Evolutionary conservation across 192 early-diverging fungal species (phyloP), one percentile per base, ranked within the genome.

Genomic region (Backusella luteola): DNA sequence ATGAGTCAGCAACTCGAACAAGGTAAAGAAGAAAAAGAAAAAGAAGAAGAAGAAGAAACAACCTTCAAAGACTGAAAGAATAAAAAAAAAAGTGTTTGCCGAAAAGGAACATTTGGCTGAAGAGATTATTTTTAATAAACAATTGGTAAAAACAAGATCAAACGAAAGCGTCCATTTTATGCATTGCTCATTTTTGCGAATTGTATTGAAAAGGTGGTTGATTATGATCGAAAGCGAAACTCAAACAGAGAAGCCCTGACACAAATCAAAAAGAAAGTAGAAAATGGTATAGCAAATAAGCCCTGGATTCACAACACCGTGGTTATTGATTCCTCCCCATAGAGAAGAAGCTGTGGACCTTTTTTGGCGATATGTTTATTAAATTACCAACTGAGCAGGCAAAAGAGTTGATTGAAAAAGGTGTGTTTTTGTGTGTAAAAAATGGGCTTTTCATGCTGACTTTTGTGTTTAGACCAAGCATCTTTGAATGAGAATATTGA

Each of bases 361-460:
- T 84, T 42, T 73, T 89, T 32, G 89, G 89, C 26, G 87, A 90
- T 41, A 82, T 90, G 82, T 90, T 90, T 76, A 73, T 90, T 26
- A 86, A 84, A 41, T 42, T 90, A 71, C 87, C 88, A 17, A 86
- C 83, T 17, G 46, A 82, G n/a, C 83, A 85, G 17, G 80, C 87
- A 9, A 79, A 84, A n/a, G 73, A 78, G 14, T 81, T 86, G 77
- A 84, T 90, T 23, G 82, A 89, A 73, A 83, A 86, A 84, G 89
- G 89, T 89, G 79, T 26, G 15, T 36, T 39, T 32, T 7, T 39
- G 38, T 39, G 9, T 11, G 8, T 12, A 11, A 39, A 39, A 12
- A 39, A 3, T 7, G 9, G 38, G 38, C 1, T 39, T 11, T 39
- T 11, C 38, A 39, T 49, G 21, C 34, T 21, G 44, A 15, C 34